Base-by-base conservation (phyloP, 768 basidiomycete genomes). In the Coprinopsis cinerea region DNA sequence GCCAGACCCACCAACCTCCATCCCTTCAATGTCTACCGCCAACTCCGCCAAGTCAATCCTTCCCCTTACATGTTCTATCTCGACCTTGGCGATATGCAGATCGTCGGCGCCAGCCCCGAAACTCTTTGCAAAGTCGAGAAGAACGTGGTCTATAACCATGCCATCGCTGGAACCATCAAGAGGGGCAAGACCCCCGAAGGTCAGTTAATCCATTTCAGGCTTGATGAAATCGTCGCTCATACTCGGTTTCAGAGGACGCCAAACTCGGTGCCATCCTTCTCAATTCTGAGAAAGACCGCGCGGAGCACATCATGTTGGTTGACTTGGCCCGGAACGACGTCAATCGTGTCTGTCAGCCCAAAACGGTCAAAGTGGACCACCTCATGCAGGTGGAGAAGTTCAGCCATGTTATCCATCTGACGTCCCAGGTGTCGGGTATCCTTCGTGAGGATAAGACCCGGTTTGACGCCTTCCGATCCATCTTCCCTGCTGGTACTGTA, bases 51-150 rank as follows among this genome's bases (percentile, higher is more conserved):
- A 59, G 80, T 97, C 53, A 99, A 99, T 59, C 96, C 96, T 1
- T 95, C 92, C 48, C 96, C 96, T 14, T 98, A 99, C 68, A 97
- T 96, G 94, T 99, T 94, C 69, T 99, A 93, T 64, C 65, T 99
- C 58, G 90, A 98, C 59, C 95, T 92, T 57, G 89, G 90, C 4
- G 91, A 91, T 48, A 63, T 95, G 10, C 93, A 97, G 66, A 75
- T 99, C 28, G 93, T 98, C n/a, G 96, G 96, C 10, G 96, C 96
- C 1, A 95, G 92, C 58, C 96, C 96, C 0, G 96, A 99, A 68
- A 97, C 94, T 3, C 73, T 99, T 3, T 97, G 96, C 71, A 97
- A 94, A 64, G 92, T 99, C 20, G 85, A 91, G 65, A 78, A 74
- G 60, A 89, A 92, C 61, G 84, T 89, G 51, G 95, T 99, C 3